Evolutionary conservation across 2,329 filamentous ascomycete species (phyloP), one percentile per base, ranked within the genome.

Genomic region (Colletotrichum sp.): DNA sequence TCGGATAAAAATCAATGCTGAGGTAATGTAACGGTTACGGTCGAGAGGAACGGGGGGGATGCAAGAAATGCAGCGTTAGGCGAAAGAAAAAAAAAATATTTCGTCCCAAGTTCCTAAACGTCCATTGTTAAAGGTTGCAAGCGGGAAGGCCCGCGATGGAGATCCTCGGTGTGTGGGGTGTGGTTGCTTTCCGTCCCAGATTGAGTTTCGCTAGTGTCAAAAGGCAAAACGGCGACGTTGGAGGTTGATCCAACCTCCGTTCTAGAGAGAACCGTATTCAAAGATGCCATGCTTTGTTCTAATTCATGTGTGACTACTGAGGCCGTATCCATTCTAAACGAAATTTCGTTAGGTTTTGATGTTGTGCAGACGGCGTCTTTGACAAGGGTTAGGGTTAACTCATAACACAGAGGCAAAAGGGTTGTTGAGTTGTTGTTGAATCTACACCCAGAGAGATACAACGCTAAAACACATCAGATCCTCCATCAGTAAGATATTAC

Each of bases 161-260:
- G 14, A 38, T 58, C n/a, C 12, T 67, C 48, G 43, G 48, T 16
- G 52, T 55, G 52, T 24, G 43, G 64, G 30, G 43, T 30, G 26
- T 56, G 43, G 30, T 67, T 34, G 18, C 52, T 38, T 68, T 21
- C 16, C 65, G 65, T 34, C 58, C 26, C n/a, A 34, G 26, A 26
- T 68, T 68, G 52, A 43, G 32, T 68, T 68, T 59, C 65, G 52
- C 65, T 68, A 59, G 65, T 59, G 52, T 58, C 48, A 18, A 18
- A 28, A 36, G 48, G 61, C 61, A 64, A 64, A 64, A 64, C 38
- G 62, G 58, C n/a, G 18, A 34, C 16, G 10, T 52, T 12, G 28
- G 16, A 66, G 43, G 64, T 67, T 24, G 43, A 58, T 58, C 4
- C 64, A 28, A 67, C 64, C 62, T 65, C 62, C 10, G n/a, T 48